Base-by-base conservation (phyloP, 371 early-diverging fungal genomes). In the Parasitella parasitica region DNA sequence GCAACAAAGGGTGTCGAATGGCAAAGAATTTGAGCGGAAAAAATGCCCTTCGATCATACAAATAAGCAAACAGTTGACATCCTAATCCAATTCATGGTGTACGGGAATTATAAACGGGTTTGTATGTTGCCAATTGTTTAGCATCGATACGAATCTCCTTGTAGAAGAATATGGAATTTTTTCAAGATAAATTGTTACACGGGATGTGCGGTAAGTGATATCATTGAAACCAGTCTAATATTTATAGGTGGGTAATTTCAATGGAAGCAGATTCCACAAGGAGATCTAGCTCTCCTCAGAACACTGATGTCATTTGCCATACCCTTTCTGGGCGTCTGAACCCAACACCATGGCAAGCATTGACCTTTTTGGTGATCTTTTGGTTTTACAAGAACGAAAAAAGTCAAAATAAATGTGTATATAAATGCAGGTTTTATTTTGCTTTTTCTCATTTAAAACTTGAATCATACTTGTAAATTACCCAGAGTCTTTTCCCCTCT, bases 351-450 rank as follows among this genome's bases (percentile, higher is more conserved):
- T 12, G 46, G 24, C 46, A 22, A 54, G 50, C 38, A 59, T 52
- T 60, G 60, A 43, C 59, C 59, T 22, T 46, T n/a, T 46, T 46
- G 46, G 12, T 46, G 46, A 46, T 46, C 46, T 11, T 46, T 12
- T 3, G 46, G 46, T 46, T 24, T 46, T 24, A 46, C 46, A 46
- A 43, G 24, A 20, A 20, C 18, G 46, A 46, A 46, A 46, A 20
- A 46, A 24, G 12, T 20, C 46, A 11, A 46, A 46, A 43, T n/a
- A 46, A 46, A 9, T 24, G 2, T 22, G 46, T 46, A 46, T 46
- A 46, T 46, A 46, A 46, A 46, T 9, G 9, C 1, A 46, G 46
- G 22, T 13, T 22, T 46, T 20, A 13, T 46, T 46, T 24, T 20
- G 22, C 11, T 22, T 20, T 20, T 24, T 46, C 24, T 24, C 11